Conservation (phyloP, 2,329 filamentous ascomycete genomes). For the Colletotrichum gigasporum region DNA sequence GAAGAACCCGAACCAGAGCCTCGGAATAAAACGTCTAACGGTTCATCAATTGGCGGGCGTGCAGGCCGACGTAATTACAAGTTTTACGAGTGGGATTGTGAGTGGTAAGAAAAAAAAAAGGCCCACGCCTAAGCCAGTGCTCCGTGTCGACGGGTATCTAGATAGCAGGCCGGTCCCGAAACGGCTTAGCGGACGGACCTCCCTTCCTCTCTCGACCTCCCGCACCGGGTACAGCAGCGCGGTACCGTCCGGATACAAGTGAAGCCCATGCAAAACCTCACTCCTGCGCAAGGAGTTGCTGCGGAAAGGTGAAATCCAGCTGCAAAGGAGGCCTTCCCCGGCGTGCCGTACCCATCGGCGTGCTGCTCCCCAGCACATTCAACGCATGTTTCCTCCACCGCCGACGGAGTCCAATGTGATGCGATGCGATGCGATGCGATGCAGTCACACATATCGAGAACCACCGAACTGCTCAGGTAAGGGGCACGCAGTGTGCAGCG, state of each 20-base stretch:
- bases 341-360: slow-evolving; percentile 14
- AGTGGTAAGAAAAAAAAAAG: background rate
- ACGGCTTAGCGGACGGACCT: slow-evolving; percentile 23
- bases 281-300: slow-evolving; percentile 1
- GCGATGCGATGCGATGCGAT: background rate
- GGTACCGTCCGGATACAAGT: slow-evolving; percentile 4
- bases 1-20: slow-evolving; percentile 30
- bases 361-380: background rate
- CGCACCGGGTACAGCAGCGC: slow-evolving; percentile 18
- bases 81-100: background rate
- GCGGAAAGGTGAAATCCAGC: background rate
- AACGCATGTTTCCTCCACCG: too few relatives aligned
- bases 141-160: slow-evolving; percentile 3
- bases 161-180: slow-evolving; percentile 24
- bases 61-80: background rate
- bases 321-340: slow-evolving; percentile 11
- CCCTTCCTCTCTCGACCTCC: slow-evolving; percentile 6
- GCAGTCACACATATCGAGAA: background rate
- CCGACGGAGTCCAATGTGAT: background rate
- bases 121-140: background rate
- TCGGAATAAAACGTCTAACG: slow-evolving; percentile 23
- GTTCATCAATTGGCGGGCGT: slow-evolving; percentile 4
- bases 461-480: background rate
- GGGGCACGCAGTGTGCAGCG: background rate
- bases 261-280: background rate